phyloP scores from a whole-genome alignment of 371 early-diverging fungal species.

The Globomyces sp. region DNA sequence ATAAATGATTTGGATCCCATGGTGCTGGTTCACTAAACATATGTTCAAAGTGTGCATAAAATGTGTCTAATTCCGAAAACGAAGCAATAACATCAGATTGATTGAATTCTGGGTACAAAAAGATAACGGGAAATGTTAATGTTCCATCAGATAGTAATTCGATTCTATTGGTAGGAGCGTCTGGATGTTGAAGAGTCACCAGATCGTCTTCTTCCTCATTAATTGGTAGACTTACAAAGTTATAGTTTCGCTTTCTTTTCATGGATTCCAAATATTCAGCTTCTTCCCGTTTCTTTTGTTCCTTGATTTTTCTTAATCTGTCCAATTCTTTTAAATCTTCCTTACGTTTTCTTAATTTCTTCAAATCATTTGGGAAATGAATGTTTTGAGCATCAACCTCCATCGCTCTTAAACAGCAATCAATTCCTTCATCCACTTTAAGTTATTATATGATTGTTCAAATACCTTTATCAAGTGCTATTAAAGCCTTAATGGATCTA shows the following conservation, averaged over 20 bases:
- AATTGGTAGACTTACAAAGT: slow-evolving; percentile 11
- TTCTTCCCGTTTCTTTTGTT: slow-evolving; percentile 20
- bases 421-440: slow-evolving; percentile 71
- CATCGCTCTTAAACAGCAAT: slow-evolving; percentile 75
- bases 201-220: slow-evolving; percentile 1
- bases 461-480: slow-evolving; percentile 62
- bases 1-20: slow-evolving; percentile 76
- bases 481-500: slow-evolving; percentile 82
- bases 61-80: slow-evolving; percentile 79
- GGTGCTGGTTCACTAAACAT: slow-evolving; percentile 78
- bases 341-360: slow-evolving; percentile 27
- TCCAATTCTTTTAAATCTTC: slow-evolving; percentile 25
- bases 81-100: slow-evolving; percentile 87
- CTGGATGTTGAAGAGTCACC: slow-evolving; percentile 11
- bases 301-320: slow-evolving; percentile 17
- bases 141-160: slow-evolving; percentile 58
- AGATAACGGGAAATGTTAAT: slow-evolving; percentile 83
- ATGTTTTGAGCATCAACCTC: slow-evolving; percentile 68
- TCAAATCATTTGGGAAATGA: slow-evolving; percentile 49
- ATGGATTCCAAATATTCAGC: slow-evolving; percentile 20
- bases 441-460: too few species aligned
- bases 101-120: slow-evolving; percentile 92
- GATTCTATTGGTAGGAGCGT: slow-evolving; percentile 24
- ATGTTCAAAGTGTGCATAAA: slow-evolving; percentile 77
- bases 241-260: slow-evolving; percentile 17